A percentile compares a stretch with the other conserved stretches of the same genome.
phyloP scores from a whole-genome alignment of 192 early-diverging fungal genomes.

The Backusella psychrophila region DNA sequence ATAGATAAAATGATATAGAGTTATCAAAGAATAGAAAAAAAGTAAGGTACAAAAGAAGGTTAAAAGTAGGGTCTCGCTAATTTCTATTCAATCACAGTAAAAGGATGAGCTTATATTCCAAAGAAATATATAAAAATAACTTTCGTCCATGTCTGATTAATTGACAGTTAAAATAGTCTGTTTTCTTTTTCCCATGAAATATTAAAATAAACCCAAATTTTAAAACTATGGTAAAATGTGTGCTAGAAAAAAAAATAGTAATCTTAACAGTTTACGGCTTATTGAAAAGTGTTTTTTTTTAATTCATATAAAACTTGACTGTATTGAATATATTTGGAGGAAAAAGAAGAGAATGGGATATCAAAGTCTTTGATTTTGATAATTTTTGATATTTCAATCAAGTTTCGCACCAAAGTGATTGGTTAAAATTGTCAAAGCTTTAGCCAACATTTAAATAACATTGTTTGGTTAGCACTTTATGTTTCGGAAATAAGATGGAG shows the following conservation, averaged over 20 bases:
- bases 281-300: neutral
- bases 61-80: neutral
- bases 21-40: neutral
- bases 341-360: neutral
- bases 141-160: neutral
- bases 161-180: neutral
- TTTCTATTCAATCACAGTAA: neutral
- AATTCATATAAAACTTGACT: neutral
- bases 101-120: neutral
- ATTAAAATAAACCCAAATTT: neutral
- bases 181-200: neutral
- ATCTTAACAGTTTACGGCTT: neutral
- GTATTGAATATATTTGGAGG: neutral
- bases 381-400: neutral
- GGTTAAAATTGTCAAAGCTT: neutral
- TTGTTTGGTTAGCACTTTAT: neutral
- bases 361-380: neutral
- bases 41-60: neutral
- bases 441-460: neutral
- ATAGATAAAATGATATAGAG: neutral
- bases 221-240: neutral
- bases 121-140: neutral
- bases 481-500: constrained; percentile 5
- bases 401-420: neutral
- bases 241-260: neutral